Conservation (phyloP, 2,329 filamentous ascomycete genomes). For the Penicillium oxalicum region DNA sequence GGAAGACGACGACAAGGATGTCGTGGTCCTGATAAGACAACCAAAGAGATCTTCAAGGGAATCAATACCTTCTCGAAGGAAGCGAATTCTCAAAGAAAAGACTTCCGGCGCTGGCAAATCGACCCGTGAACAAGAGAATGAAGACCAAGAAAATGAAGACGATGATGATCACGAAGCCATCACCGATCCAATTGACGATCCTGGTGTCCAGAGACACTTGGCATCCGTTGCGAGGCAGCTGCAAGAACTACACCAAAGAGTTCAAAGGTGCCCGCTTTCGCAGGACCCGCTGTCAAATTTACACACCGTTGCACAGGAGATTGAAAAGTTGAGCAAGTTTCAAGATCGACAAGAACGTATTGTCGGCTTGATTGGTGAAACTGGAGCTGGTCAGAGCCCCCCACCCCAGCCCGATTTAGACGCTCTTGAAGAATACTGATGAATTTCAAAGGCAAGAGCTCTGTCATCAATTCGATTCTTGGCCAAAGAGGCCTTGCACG, state of each 20-base stretch:
- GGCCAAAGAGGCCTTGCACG: constrained; percentile 5
- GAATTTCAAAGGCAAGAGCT: constrained; percentile 8
- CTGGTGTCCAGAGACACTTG: too few species aligned
- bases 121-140: too few species aligned
- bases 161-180: too few species aligned
- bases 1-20: too few species aligned
- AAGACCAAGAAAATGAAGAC: too few species aligned
- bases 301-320: not conserved
- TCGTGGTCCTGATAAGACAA: too few species aligned
- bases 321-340: constrained; percentile 5
- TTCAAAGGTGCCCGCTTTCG: not conserved
- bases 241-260: not conserved
- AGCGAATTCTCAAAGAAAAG: too few species aligned
- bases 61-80: too few species aligned
- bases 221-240: not conserved
- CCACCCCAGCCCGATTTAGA: not conserved
- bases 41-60: too few species aligned
- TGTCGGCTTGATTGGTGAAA: constrained; percentile 14
- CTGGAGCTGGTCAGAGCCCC: constrained; percentile 9
- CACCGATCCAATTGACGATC: too few species aligned
- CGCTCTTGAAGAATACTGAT: too few species aligned
- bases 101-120: too few species aligned
- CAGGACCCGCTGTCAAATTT: not conserved
- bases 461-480: constrained; percentile 12
- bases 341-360: constrained; percentile 7